phyloP scores from a whole-genome alignment of 345 rosid genomes.

The Adansonia digitata region DNA sequence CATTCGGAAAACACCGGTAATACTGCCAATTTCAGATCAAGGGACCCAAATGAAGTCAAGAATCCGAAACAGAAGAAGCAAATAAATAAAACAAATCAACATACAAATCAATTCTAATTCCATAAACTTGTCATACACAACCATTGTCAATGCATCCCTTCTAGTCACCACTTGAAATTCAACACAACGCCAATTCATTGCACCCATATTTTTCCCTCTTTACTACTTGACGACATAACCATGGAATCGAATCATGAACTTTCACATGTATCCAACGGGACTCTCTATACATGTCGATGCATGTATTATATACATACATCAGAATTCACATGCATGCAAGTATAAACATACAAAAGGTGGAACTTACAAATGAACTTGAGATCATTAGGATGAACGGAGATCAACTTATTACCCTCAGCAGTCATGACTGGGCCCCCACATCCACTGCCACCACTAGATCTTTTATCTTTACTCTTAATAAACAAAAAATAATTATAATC shows the following conservation, averaged over 20 bases:
- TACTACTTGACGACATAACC: background rate
- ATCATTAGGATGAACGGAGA: constrained; percentile 91
- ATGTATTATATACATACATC: background rate
- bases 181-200: background rate
- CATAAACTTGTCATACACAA: background rate
- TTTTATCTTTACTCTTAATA: background rate
- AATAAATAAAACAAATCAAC: background rate
- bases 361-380: constrained; percentile 72
- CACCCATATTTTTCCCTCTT: background rate
- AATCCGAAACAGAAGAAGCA: too few species aligned
- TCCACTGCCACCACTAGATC: constrained; percentile 12
- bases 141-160: too few species aligned
- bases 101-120: background rate
- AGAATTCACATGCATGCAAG: constrained; percentile 4
- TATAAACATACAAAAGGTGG: background rate
- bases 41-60: background rate
- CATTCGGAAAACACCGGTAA: background rate
- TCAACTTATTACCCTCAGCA: constrained; percentile 59
- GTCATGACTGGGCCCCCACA: constrained; percentile 33
- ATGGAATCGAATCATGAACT: background rate
- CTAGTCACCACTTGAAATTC: background rate
- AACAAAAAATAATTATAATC: background rate
- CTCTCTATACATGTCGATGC: background rate
- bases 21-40: background rate
- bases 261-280: background rate